phyloP scores from a whole-genome alignment of 768 basidiomycete species.

The Termitomyces sp. region DNA sequence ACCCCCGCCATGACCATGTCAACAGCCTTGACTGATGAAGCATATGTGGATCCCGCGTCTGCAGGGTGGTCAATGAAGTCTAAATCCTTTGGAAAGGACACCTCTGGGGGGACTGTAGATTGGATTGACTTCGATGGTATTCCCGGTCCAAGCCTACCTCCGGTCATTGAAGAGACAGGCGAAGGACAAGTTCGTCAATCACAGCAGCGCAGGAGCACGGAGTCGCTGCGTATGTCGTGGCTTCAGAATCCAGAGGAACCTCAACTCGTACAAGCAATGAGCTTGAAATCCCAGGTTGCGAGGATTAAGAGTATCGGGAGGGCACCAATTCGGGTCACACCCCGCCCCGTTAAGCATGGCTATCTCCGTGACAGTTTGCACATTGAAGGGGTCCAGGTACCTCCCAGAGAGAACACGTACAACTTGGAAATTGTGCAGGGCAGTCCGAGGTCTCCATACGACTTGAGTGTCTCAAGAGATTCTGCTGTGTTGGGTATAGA shows the following conservation, averaged over 20 bases:
- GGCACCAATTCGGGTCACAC: slow-evolving; percentile 29
- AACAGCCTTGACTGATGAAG: slow-evolving; percentile 1
- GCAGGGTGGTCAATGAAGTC: not conserved
- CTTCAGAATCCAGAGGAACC: slow-evolving; percentile 12
- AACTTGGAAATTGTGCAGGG: slow-evolving; percentile 20
- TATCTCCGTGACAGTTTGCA: slow-evolving; percentile 25
- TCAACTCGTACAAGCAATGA: slow-evolving; percentile 7
- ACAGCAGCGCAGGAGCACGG: slow-evolving; percentile 7
- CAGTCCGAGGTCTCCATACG: slow-evolving; percentile 14
- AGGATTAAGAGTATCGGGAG: slow-evolving; percentile 37
- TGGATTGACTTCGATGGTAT: slow-evolving; percentile 14
- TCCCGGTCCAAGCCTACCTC: not conserved
- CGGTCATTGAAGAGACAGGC: slow-evolving; percentile 6
- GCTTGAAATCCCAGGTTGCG: slow-evolving; percentile 10
- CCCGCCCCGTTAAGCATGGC: slow-evolving; percentile 20
- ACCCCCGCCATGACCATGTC: slow-evolving; percentile 3
- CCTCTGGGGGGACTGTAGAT: not conserved
- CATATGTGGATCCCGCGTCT: slow-evolving; percentile 2
- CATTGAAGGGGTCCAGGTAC: slow-evolving; percentile 27
- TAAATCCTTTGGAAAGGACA: not conserved
- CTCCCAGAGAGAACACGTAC: slow-evolving; percentile 16
- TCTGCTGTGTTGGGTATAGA: slow-evolving; percentile 21
- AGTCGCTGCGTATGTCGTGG: slow-evolving; percentile 14
- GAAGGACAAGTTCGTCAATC: not conserved
- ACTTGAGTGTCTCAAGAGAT: slow-evolving; percentile 21